Evolutionary conservation across 1,139 yeast species (phyloP), one percentile per base, ranked within the genome.

Genomic region (Arxiozyma slooffiae): DNA sequence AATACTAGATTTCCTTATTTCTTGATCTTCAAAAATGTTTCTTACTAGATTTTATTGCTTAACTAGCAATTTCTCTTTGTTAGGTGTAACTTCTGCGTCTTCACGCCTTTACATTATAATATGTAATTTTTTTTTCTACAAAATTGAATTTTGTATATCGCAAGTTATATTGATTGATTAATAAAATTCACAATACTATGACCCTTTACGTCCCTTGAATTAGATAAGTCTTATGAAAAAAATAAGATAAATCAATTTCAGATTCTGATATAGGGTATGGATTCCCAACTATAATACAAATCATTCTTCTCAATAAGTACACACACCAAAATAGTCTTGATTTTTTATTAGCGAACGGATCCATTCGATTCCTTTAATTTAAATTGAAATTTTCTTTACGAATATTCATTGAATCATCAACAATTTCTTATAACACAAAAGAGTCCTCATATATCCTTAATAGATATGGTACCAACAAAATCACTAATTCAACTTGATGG

Each of bases 241-340:
- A 76, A 18, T 76, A 60, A 0, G 83, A 82, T 44, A 78, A 58
- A 51, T 74, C 69, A 43, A 78, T 72, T 38, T 72, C 70, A 2
- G 68, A 60, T 59, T 79, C 82, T 21, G 68, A 64, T 18, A 79
- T 60, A 2, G 73, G 65, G 55, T 75, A 77, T 1, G 77, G 76
- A 56, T 76, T 74, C 7, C 82, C 80, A 17, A 79, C 78, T 4
- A 82, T 77, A 26, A 78, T 73, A 37, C 79, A 73, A 48, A 78
- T 75, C 65, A 79, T 71, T 56, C 82, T 71, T 57, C 79, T 84
- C 42, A 78, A 58, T 34, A 76, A 58, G 60, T 78, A 79, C 16
- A 75, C 73, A 56, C 80, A 76, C 84, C 84, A 79, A 67, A 80
- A 79, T 21, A 77, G 64, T 53, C 82, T 71, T 62, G 76, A 63